Percentiles rank a stretch among this genome's conserved stretches.
Evolutionary conservation across 306 rosid species (phyloP).

Genomic region (Vigna trinervia): DNA sequence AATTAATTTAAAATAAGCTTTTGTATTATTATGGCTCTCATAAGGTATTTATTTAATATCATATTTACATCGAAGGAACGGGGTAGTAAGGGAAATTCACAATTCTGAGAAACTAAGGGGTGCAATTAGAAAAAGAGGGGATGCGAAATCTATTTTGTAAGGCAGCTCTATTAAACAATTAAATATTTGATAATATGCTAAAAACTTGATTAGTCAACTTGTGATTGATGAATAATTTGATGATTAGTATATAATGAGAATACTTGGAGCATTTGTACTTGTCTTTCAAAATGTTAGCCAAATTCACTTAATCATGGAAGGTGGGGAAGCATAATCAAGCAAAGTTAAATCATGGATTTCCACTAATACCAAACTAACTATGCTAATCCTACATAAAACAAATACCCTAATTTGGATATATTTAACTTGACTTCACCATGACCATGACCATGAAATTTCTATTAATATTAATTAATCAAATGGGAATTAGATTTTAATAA

Average conservation of each 20-base stretch:
- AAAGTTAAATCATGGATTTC: slow-evolving; percentile 9
- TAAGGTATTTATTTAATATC: too few species aligned
- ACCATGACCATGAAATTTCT: background rate
- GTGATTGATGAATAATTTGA: background rate
- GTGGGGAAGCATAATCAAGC: background rate
- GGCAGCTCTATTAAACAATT: background rate
- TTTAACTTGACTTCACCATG: background rate
- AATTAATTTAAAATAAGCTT: too few species aligned
- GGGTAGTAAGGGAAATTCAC: too few species aligned
- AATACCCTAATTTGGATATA: background rate
- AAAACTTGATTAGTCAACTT: background rate
- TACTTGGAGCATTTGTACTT: background rate
- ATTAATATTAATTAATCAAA: background rate
- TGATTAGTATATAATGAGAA: background rate
- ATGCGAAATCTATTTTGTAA: background rate
- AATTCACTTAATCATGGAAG: slow-evolving; percentile 15
- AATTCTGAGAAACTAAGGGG: too few species aligned
- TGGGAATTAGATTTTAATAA: background rate
- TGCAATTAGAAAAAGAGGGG: too few species aligned
- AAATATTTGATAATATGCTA: background rate
- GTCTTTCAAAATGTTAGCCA: slow-evolving; percentile 12
- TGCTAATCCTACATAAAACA: background rate
- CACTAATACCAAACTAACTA: slow-evolving; percentile 1
- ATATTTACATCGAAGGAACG: too few species aligned
- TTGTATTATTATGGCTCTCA: too few species aligned